Conservation (phyloP, 2,329 filamentous ascomycete genomes). For the Trichoderma oligosporum region DNA sequence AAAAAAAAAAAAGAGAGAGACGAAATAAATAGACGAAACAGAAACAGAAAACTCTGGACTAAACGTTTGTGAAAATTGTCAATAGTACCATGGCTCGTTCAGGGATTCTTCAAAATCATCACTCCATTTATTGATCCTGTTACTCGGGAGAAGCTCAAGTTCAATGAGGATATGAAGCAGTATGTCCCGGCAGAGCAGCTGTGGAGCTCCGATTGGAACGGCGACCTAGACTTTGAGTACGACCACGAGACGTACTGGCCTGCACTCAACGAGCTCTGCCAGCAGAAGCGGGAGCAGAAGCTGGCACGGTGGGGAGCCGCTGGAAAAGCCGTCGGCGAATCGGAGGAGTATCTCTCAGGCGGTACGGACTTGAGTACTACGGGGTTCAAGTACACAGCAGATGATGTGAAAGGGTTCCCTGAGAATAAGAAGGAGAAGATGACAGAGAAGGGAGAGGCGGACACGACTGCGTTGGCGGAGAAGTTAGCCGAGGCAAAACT, state of each 20-base stretch:
- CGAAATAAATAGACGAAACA: too few species aligned
- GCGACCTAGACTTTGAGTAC: conserved; percentile 84
- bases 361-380: conserved; percentile 36
- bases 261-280: conserved; percentile 68
- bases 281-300: conserved; percentile 59
- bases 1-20: neutral
- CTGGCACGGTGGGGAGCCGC: conserved; percentile 71
- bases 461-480: conserved; percentile 18
- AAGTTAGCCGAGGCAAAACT: conserved; percentile 21
- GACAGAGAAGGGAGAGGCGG: conserved; percentile 13
- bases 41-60: too few species aligned
- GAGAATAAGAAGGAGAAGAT: conserved; percentile 29
- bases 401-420: conserved; percentile 20
- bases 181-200: conserved; percentile 81
- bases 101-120: conserved; percentile 93
- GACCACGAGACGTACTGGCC: conserved; percentile 90
- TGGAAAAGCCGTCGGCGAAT: conserved; percentile 80
- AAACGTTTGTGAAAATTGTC: too few species aligned
- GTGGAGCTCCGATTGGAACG: conserved; percentile 69
- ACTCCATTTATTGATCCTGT: conserved; percentile 94
- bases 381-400: conserved; percentile 30
- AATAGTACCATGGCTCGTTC: conserved; percentile 83
- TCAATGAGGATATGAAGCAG: conserved; percentile 84
- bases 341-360: conserved; percentile 81
- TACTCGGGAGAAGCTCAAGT: conserved; percentile 92